A percentile compares a stretch with the other conserved stretches of the same genome.
These are phyloP conservation scores for Marasmius fiardii DNA, from an alignment of 1,284 basidiomycete species.

Conservation along the genomic window DNA sequence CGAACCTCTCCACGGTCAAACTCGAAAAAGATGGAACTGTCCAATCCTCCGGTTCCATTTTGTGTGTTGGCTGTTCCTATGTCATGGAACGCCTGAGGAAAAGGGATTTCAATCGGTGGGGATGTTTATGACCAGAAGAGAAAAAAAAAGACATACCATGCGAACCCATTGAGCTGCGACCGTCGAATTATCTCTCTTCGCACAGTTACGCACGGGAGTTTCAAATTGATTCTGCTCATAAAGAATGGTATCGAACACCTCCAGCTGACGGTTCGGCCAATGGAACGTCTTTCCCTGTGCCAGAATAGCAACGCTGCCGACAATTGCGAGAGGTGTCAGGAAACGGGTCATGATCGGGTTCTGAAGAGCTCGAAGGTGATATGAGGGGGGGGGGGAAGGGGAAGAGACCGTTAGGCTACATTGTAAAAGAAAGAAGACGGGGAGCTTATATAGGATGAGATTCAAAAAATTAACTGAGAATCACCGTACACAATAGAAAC, in stretches of 20 bases:
- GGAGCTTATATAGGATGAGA: no score
- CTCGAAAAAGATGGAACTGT: conserved; percentile 27
- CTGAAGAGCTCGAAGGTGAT: no score
- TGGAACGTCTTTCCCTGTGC: not conserved
- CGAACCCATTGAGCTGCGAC: conserved; percentile 2
- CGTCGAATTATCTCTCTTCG: not conserved
- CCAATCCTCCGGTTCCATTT: conserved; percentile 25
- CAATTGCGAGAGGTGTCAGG: not conserved
- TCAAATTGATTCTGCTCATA: not conserved
- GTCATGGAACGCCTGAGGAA: conserved; percentile 26
- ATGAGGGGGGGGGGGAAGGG: not conserved
- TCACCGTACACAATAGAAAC: no score
- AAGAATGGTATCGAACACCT: not conserved
- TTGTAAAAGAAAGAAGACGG: not conserved
- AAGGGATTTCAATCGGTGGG: not conserved
- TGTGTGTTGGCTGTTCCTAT: conserved; percentile 22
- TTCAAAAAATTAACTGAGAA: no score
- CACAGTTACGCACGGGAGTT: not conserved
- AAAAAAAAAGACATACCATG: not conserved
- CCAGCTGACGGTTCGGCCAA: not conserved
- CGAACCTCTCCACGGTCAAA: conserved; percentile 23
- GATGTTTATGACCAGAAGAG: not conserved
- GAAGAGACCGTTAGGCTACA: not conserved
- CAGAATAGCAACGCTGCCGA: not conserved
- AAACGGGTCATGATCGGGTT: not conserved